These are phyloP conservation scores for Ogataea ganodermae DNA, from an alignment of 805 yeast species.

Conservation along the genomic window DNA sequence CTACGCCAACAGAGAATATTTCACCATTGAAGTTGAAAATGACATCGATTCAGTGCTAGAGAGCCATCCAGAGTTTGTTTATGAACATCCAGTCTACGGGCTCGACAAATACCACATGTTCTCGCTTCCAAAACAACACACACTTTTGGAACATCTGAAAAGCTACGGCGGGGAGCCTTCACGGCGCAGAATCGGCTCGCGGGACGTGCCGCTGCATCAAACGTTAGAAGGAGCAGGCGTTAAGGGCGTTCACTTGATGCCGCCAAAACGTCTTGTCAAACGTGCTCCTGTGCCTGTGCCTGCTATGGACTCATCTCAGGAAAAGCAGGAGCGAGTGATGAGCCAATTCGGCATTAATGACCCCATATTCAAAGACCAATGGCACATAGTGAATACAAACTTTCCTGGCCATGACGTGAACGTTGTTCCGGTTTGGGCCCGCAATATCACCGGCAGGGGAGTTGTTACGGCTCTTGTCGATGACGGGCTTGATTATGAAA, in stretches of 20 bases:
- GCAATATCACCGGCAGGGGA: conserved; percentile 78
- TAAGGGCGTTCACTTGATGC: conserved; percentile 54
- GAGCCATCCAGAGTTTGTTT: conserved; percentile 48
- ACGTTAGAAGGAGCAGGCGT: conserved; percentile 37
- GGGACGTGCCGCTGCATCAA: conserved; percentile 10
- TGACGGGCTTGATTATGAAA: conserved; percentile 88
- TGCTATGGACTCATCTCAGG: conserved; percentile 54
- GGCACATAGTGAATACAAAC: conserved; percentile 84
- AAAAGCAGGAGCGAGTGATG: conserved; percentile 47
- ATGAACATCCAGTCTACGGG: conserved; percentile 66
- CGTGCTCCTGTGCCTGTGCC: conserved; percentile 55
- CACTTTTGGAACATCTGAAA: conserved; percentile 37
- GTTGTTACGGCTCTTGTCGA: conserved; percentile 87
- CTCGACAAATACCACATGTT: conserved; percentile 66
- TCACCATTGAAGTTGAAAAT: conserved; percentile 55
- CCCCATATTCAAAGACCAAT: conserved; percentile 81
- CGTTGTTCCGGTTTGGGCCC: conserved; percentile 81
- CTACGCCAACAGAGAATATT: conserved; percentile 54
- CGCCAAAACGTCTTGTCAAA: conserved; percentile 52
- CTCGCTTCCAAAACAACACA: conserved; percentile 48
- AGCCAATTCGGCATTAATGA: conserved; percentile 66
- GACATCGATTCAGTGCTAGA: conserved; percentile 9
- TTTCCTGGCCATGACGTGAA: conserved; percentile 85
- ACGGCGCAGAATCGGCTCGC: neutral
- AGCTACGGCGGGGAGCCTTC: conserved; percentile 34